Conservation (phyloP, 148 eudicot species). For the Vaccinium macrocarpon region DNA sequence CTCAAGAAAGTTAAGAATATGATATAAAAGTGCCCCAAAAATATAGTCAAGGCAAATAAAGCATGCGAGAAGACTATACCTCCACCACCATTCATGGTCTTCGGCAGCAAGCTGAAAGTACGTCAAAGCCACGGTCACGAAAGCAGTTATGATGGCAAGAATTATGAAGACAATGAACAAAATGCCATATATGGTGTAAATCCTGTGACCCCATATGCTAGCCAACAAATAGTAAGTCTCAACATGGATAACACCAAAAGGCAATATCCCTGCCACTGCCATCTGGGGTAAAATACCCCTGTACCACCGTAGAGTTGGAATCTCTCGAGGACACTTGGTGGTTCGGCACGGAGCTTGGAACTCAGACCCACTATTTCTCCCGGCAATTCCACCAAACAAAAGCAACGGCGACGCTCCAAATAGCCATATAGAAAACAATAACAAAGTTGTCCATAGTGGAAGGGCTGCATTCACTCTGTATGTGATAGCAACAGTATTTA, state of each 20-base stretch:
- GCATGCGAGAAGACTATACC: constrained; percentile 16
- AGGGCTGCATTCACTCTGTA: constrained; percentile 32
- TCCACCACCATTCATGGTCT: constrained; percentile 50
- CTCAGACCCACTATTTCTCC: constrained; percentile 31
- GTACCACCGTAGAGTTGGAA: constrained; percentile 36
- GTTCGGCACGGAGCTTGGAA: constrained; percentile 40
- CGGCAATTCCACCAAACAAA: constrained; percentile 35
- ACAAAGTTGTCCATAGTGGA: constrained; percentile 31
- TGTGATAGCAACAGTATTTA: constrained; percentile 32
- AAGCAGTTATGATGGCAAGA: constrained; percentile 35
- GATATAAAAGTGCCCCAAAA: not conserved
- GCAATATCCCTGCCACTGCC: constrained; percentile 40
- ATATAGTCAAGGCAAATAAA: not conserved
- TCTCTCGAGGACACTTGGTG: constrained; percentile 34
- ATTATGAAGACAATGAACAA: constrained; percentile 33
- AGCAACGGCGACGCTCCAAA: constrained; percentile 34
- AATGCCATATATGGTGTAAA: constrained; percentile 28
- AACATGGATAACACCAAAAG: constrained; percentile 31
- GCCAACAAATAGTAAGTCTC: constrained; percentile 33
- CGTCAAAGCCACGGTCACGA: constrained; percentile 31
- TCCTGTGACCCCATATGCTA: constrained; percentile 34
- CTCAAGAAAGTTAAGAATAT: not conserved
- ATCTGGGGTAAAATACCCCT: constrained; percentile 33
- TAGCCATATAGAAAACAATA: constrained; percentile 29
- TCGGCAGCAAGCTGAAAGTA: constrained; percentile 42